Percentiles rank a stretch among this genome's conserved stretches.
phyloP scores from a whole-genome alignment of 345 rosid species.

The Theobroma cacao region DNA sequence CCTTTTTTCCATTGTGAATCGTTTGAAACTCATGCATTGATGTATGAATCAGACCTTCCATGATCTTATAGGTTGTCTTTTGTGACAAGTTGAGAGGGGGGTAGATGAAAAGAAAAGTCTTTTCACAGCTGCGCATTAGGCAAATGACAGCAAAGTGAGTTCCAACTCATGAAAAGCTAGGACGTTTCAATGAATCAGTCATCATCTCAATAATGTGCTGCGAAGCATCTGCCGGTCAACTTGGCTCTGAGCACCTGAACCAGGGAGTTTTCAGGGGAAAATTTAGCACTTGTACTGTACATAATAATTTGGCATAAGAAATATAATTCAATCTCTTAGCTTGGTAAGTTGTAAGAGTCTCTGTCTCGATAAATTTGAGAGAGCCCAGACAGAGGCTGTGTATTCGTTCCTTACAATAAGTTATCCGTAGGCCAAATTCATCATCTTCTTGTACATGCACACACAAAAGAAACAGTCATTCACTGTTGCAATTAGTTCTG shows the following conservation, averaged over 20 bases:
- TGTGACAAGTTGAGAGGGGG: not conserved
- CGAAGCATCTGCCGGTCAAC: not conserved
- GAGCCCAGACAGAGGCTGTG: not conserved
- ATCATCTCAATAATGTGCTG: not conserved
- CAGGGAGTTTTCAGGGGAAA: not conserved
- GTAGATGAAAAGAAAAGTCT: not conserved
- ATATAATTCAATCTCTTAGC: not conserved
- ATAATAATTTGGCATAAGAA: not conserved
- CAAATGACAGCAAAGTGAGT: not conserved
- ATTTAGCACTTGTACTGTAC: not conserved
- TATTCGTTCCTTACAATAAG: not conserved
- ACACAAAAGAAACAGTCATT: not conserved
- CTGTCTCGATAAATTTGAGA: not conserved
- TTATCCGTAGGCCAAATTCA: conserved; percentile 13
- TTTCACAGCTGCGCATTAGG: not conserved
- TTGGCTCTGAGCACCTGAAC: not conserved
- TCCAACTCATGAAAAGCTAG: not conserved
- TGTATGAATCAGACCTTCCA: not conserved
- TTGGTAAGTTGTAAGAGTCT: not conserved
- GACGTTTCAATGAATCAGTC: not conserved
- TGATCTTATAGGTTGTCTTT: not conserved
- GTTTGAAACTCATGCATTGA: not conserved
- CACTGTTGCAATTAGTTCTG: not conserved
- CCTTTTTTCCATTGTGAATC: not conserved
- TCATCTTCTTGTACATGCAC: not conserved